phyloP scores from a whole-genome alignment of 1,139 yeast genomes.

The Hemisphaericaspora lyxosophila region DNA sequence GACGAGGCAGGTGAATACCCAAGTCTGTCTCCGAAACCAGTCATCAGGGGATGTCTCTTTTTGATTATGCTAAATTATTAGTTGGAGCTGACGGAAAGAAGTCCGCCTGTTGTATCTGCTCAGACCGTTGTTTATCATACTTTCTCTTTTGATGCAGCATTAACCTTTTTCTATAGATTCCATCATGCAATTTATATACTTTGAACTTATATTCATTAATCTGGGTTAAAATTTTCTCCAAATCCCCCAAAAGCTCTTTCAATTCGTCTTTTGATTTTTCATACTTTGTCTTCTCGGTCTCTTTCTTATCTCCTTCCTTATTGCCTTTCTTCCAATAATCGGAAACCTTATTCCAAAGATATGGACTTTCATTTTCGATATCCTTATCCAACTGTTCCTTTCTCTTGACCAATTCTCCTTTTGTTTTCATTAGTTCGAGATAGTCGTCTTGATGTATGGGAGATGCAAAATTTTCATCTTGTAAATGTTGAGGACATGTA shows the following conservation, averaged over 20 bases:
- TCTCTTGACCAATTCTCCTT: conserved; percentile 40
- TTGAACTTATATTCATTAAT: conserved; percentile 39
- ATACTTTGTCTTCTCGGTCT: conserved; percentile 10
- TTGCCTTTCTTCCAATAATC: conserved; percentile 20
- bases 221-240: conserved; percentile 20
- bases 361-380: conserved; percentile 32
- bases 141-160: conserved; percentile 17
- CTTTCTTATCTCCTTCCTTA: conserved; percentile 18
- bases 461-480: conserved; percentile 60
- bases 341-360: conserved; percentile 29
- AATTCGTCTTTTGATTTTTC: conserved; percentile 18
- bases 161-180: conserved; percentile 54
- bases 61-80: conserved; percentile 6
- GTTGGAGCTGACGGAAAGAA: conserved; percentile 62
- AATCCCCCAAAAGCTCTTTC: conserved; percentile 24
- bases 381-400: conserved; percentile 31
- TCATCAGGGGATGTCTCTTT: no score
- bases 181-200: conserved; percentile 49
- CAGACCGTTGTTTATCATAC: conserved; percentile 36
- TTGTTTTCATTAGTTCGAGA: conserved; percentile 37
- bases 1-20: no score
- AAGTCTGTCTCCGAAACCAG: no score
- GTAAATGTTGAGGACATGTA: conserved; percentile 62
- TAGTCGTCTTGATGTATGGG: conserved; percentile 52
- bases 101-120: conserved; percentile 41